Percentiles rank a stretch among this genome's conserved stretches.
These are phyloP conservation scores for Rhizophagus clarus DNA, from an alignment of 192 early-diverging fungal genomes.

Conservation along the genomic window DNA sequence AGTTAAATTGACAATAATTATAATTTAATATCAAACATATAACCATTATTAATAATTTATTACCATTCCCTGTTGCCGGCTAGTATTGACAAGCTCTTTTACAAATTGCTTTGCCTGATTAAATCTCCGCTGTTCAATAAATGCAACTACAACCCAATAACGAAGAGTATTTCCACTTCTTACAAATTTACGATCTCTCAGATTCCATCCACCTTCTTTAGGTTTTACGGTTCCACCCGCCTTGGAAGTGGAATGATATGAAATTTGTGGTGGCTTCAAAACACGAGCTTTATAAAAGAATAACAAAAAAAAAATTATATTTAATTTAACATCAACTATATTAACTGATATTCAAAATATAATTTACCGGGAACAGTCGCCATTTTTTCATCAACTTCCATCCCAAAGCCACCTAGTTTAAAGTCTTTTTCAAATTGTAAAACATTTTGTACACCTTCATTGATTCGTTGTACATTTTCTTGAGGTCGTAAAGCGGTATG, in stretches of 20 bases:
- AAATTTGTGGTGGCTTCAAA: constrained; percentile 76
- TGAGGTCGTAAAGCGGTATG: constrained; percentile 83
- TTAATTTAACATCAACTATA: not conserved
- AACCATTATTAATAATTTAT: constrained; percentile 40
- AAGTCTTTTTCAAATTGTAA: constrained; percentile 69
- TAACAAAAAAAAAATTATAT: constrained; percentile 27
- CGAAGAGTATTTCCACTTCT: constrained; percentile 70
- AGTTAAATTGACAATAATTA: not conserved
- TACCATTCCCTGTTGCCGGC: constrained; percentile 73
- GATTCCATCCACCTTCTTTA: constrained; percentile 84
- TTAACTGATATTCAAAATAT: not conserved
- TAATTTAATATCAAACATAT: not conserved
- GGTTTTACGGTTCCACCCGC: constrained; percentile 52
- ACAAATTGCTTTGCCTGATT: constrained; percentile 71
- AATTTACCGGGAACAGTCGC: constrained; percentile 56
- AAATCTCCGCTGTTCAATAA: constrained; percentile 59
- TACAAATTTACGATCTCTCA: constrained; percentile 82
- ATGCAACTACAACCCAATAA: constrained; percentile 84
- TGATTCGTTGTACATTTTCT: constrained; percentile 77
- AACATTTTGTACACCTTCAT: constrained; percentile 60
- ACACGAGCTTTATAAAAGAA: constrained; percentile 63
- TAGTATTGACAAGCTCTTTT: constrained; percentile 70
- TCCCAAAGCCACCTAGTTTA: constrained; percentile 73
- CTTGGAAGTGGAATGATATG: constrained; percentile 56
- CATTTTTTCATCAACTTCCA: constrained; percentile 68